Conservation (phyloP, 1,284 basidiomycete species). For the Puccinia novopanici region DNA sequence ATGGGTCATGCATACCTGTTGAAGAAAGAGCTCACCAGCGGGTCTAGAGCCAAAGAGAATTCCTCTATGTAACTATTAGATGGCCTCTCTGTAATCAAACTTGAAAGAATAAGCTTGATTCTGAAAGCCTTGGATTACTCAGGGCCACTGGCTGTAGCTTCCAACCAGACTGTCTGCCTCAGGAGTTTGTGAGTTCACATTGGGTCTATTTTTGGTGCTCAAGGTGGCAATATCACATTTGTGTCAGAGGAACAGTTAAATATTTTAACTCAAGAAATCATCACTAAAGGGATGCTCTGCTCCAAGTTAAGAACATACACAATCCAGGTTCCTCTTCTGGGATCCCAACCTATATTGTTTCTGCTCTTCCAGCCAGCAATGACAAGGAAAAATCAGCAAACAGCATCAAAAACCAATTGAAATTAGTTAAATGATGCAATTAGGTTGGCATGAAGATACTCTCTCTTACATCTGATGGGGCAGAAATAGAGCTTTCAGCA, state of each 20-base stretch:
- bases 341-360: neutral
- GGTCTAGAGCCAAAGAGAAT: too few species aligned
- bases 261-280: too few species aligned
- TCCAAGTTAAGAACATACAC: conserved; percentile 1
- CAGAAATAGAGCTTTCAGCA: neutral
- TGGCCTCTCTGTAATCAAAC: neutral
- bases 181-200: neutral
- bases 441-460: neutral
- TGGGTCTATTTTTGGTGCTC: neutral
- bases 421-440: neutral
- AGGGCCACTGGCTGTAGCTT: neutral
- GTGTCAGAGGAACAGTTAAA: neutral
- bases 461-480: neutral
- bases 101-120: neutral
- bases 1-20: too few species aligned
- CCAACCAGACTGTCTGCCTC: neutral
- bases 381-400: neutral
- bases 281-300: neutral
- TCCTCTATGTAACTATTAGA: neutral
- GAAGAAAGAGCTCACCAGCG: too few species aligned
- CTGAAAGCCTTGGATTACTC: neutral
- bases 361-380: conserved; percentile 1
- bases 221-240: neutral
- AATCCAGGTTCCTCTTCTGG: neutral
- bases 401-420: neutral